Conservation (phyloP, 805 yeast genomes). For the Candida stauntonica region DNA sequence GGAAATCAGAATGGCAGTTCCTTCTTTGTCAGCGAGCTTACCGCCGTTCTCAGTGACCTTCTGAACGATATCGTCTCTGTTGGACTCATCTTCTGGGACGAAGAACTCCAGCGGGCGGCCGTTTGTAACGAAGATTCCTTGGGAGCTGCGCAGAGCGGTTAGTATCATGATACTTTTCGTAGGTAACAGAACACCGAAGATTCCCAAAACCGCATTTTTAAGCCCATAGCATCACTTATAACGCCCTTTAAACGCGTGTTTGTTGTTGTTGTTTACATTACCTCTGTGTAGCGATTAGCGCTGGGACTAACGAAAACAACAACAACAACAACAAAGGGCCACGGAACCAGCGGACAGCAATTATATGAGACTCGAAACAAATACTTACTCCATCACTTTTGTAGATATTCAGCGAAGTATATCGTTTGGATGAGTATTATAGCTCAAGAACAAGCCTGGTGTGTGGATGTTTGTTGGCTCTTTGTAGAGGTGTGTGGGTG, state of each 20-base stretch:
- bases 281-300: too few species aligned
- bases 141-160: too few species aligned
- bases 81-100: conserved; percentile 19
- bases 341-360: neutral
- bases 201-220: too few species aligned
- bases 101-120: conserved; percentile 18
- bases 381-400: neutral
- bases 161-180: too few species aligned
- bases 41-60: conserved; percentile 22
- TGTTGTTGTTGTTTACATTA: too few species aligned
- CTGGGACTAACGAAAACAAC: too few species aligned
- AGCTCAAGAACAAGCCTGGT: neutral
- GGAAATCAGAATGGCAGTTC: conserved; percentile 18
- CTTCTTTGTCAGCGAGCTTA: conserved; percentile 12
- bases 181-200: too few species aligned
- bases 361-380: neutral
- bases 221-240: too few species aligned
- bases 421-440: too few species aligned
- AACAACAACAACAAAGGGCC: too few species aligned
- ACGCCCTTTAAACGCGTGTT: too few species aligned
- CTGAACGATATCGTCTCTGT: conserved; percentile 13
- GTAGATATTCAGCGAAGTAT: too few species aligned
- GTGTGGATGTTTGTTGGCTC: conserved; percentile 2
- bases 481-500: neutral
- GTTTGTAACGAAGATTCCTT: conserved; percentile 5